These are phyloP conservation scores for Camellia granthamiana DNA, from an alignment of 148 eudicot genomes.

Conservation along the genomic window DNA sequence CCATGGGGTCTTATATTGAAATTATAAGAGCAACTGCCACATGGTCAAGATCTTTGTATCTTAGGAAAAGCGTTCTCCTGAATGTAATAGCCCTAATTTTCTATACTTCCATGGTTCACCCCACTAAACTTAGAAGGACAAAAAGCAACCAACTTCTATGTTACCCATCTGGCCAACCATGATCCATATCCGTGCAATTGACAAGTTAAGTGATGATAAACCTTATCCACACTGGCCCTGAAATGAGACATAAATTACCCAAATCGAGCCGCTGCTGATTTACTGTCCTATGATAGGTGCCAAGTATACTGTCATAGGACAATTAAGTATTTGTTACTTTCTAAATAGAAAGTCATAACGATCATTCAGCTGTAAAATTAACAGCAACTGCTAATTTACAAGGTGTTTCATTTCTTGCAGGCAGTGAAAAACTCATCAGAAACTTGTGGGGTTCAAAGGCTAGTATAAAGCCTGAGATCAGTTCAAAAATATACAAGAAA, in stretches of 20 bases:
- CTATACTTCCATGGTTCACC: too few relatives aligned
- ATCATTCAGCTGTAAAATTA: not conserved
- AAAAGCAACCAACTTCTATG: not conserved
- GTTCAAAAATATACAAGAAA: not conserved
- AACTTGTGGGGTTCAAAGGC: not conserved
- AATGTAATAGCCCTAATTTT: not conserved
- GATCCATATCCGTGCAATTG: not conserved
- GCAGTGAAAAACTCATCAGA: not conserved
- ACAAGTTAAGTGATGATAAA: not conserved
- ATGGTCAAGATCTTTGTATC: not conserved
- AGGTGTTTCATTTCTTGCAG: not conserved
- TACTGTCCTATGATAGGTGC: not conserved
- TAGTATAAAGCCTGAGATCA: not conserved
- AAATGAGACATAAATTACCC: not conserved
- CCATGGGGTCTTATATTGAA: not conserved
- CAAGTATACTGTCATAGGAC: not conserved
- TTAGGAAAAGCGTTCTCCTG: not conserved
- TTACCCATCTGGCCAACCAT: not conserved
- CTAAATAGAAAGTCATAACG: not conserved
- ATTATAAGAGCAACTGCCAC: not conserved
- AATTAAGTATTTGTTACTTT: not conserved
- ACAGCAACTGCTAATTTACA: slow-evolving; percentile 1
- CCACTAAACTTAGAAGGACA: not conserved
- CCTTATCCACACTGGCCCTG: not conserved
- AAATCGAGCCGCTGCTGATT: not conserved